These are phyloP conservation scores for Leccinum fallax DNA, from an alignment of 1,284 basidiomycete species.

Conservation along the genomic window DNA sequence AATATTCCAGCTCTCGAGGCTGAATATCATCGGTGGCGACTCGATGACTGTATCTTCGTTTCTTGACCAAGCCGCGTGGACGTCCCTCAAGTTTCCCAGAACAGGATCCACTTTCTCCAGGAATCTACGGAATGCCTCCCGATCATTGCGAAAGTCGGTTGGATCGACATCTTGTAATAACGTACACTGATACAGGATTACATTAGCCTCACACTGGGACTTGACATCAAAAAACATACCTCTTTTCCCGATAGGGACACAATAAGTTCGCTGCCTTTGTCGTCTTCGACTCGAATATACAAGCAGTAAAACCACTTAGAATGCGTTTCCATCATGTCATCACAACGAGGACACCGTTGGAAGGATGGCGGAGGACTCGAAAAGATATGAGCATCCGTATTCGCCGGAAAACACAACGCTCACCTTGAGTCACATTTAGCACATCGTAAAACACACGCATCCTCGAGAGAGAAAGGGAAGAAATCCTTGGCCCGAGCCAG, in stretches of 20 bases:
- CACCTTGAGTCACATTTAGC: constrained; percentile 54
- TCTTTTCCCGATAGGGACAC: constrained; percentile 49
- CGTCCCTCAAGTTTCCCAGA: constrained; percentile 43
- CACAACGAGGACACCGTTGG: constrained; percentile 52
- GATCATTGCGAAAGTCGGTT: constrained; percentile 44
- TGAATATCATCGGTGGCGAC: constrained; percentile 33
- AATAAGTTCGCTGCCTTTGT: constrained; percentile 41
- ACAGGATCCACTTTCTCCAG: constrained; percentile 43
- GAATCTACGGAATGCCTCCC: constrained; percentile 40
- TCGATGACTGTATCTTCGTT: constrained; percentile 23
- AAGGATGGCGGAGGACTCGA: constrained; percentile 46
- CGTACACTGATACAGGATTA: constrained; percentile 39
- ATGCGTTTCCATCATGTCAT: constrained; percentile 51
- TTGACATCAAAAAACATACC: constrained; percentile 30
- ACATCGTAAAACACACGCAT: constrained; percentile 53
- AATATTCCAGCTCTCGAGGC: constrained; percentile 35
- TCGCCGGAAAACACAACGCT: constrained; percentile 16
- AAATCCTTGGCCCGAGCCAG: constrained; percentile 57
- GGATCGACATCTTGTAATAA: constrained; percentile 47
- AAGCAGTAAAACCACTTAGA: constrained; percentile 50
- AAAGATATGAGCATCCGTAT: constrained; percentile 1
- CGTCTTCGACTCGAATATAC: constrained; percentile 53
- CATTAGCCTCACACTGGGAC: not conserved
- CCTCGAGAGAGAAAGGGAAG: constrained; percentile 50
- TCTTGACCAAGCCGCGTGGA: constrained; percentile 29